Evolutionary conservation across 495 filamentous ascomycete genomes (phyloP), one percentile per base, ranked within the genome.

Genomic region (Platismatia glauca): DNA sequence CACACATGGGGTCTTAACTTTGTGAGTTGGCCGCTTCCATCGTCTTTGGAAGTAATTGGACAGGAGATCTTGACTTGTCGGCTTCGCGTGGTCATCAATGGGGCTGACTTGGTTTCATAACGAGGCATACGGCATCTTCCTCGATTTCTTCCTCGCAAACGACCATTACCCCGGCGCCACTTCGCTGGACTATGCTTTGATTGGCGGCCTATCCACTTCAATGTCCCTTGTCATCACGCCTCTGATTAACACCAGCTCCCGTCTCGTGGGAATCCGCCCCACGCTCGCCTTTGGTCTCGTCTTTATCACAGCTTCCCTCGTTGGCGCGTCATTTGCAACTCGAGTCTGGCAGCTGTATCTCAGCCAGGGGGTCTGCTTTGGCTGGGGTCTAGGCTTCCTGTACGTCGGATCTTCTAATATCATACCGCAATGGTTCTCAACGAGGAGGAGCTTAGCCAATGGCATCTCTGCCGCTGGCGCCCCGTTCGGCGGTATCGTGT

Each of bases 351-450:
- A 89, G 48, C 79, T 90, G 37, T 84, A 90, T 61, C 81, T 95
- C 4, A 83, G 81, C 58, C 89, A 94, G 70, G 90, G 89, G 13
- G 73, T 92, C 11, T 82, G 85, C 58, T 89, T 94, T 63, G 89
- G 90, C 34, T 71, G 84, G 48, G 90, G 87, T 0, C 81, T 91
- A 74, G 89, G 89, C 3, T 87, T 94, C 61, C 79, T 85, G 24
- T 95, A 90, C 72, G 87, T 86, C 11, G 79, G 83, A 27, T 86
- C 82, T 33, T 84, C 88, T 4, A 82, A 84, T 20, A 82, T 92
- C 18, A 78, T 88, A 1, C 83, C 89, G 4, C 89, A 94, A 67
- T 94, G 90, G 90, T 94, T 95, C 73, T 75, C 73, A 31, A 82
- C 81, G 37, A 79, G 81, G 7, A 81, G 88, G 18, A 84, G 83